A percentile compares a stretch with the other conserved stretches of the same genome.
These are phyloP conservation scores for Chimonanthus salicifolius DNA, from an alignment of 164 flowering plant species.

Conservation along the genomic window DNA sequence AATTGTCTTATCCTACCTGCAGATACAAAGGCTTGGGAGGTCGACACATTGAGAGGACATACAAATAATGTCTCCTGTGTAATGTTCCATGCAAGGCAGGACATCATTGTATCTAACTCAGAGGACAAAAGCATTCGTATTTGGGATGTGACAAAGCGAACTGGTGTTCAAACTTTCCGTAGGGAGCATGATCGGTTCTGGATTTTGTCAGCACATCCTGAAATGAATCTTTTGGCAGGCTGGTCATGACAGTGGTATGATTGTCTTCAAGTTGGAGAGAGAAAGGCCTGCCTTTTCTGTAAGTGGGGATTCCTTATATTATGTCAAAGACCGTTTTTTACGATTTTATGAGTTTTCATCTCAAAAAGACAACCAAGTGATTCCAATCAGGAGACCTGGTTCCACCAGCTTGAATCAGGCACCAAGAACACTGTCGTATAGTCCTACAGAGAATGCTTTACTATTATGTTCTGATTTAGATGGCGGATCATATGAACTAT, in stretches of 20 bases:
- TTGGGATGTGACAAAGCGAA: constrained; percentile 78
- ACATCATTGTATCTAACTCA: constrained; percentile 69
- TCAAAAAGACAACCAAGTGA: constrained; percentile 64
- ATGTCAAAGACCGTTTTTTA: constrained; percentile 73
- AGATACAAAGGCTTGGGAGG: constrained; percentile 98
- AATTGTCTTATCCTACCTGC: constrained; percentile 14
- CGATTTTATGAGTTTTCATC: constrained; percentile 66
- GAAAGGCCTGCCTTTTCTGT: constrained; percentile 82
- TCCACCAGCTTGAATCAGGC: constrained; percentile 63
- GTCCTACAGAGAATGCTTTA: constrained; percentile 83
- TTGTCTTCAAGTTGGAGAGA: constrained; percentile 90
- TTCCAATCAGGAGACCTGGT: constrained; percentile 81
- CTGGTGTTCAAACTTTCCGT: constrained; percentile 89
- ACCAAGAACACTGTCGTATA: constrained; percentile 75
- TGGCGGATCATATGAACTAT: constrained; percentile 89
- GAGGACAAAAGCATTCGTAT: constrained; percentile 93
- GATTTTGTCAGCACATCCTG: constrained; percentile 83
- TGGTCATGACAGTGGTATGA: constrained; percentile 91
- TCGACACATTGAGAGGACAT: constrained; percentile 82
- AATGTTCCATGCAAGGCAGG: constrained; percentile 76
- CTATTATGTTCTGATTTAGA: constrained; percentile 81
- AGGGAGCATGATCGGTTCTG: constrained; percentile 79
- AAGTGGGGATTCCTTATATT: constrained; percentile 66
- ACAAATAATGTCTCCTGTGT: constrained; percentile 93
- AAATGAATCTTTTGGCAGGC: constrained; percentile 88